Base-by-base conservation (phyloP, 148 eudicot species). In the Vaccinium corymbosum region DNA sequence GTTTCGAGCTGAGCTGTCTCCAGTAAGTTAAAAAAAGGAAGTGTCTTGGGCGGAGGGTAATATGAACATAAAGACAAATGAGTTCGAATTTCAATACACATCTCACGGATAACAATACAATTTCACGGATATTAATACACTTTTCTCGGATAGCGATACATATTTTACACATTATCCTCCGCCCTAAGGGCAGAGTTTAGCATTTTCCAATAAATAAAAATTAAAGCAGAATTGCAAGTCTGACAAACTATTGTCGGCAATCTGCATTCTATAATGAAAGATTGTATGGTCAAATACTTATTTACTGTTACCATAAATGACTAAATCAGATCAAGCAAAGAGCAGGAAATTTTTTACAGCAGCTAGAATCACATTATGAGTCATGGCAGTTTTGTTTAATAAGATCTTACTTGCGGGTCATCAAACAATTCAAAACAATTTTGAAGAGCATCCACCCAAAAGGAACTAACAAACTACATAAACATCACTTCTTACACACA, bases 401-500 rank as follows among this genome's bases (percentile, higher is more conserved):
- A 42, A 42, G 46, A 42, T 42, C 46, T 42, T 42, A 42, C 46
- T 42, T 42, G 6, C 46, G 0, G 46, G 46, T 42, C 46, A 53
- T 59, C 1, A 38, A 22, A 46, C 27, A 61, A 38, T 66, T 68
- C 59, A 50, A 68, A 68, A 27, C 48, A 13, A 38, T 68, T 49
- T 81, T 0, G 7, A n/a, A 49, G 1, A 61, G 76, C 32, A 81
- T 25, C 22, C 74, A 46, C 57, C 8, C 13, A 48, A 8, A 81
- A 81, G 7, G 22, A 66, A 14, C 48, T 42, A 22, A 64, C 19
- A 49, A 64, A 48, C 55, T 27, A 66, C 22, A 66, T 25, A 27
- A 82, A 51, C 29, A 82, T 51, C 64, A 46, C 35, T 82, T 81
- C 52, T 51, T 49, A 70, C 5, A n/a, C n/a, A 25, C 49, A 52